Base-by-base conservation (phyloP, 1,284 basidiomycete genomes). In the Coniferiporia sulphurascens region DNA sequence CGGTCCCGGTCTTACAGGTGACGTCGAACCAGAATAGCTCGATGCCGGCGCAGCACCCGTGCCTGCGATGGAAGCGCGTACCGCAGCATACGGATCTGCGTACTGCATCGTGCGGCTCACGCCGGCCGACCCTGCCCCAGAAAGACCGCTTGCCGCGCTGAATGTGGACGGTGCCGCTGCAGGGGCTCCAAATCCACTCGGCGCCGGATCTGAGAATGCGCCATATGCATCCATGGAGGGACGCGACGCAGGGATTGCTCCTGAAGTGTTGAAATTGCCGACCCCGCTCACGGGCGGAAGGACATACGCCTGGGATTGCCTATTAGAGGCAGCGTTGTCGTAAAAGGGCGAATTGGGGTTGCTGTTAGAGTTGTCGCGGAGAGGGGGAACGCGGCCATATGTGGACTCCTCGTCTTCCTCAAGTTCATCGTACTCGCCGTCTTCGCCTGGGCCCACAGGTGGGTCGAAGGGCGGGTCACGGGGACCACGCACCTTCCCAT, bases 71-170 rank as follows among this genome's bases (percentile, higher is more conserved):
- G 77, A 79, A 9, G 84, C 84, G 19, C 87, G 78, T 22, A 91
- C 87, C 12, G 85, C 86, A 12, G 87, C 86, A 66, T 91, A 91
- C 9, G 87, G 88, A 68, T 91, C 88, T 19, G 89, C 86, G 68
- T 89, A 91, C 73, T 92, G 86, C 91, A 94, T 93, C 55, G 92
- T 94, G 67, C 91, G 76, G 71, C 91, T 93, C 38, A 91, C 75
- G 19, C 80, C 76, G 22, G 84, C 81, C 0, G 72, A 72, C 65
- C 67, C 44, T 73, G 73, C 6, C 74, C 67, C 27, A 62, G 41
- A 65, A 61, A 41, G 65, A 50, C 59, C 61, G 5, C 68, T 67
- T 27, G 66, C 63, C 4, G 65, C 53, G 13, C 69, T 63, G 3
- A 71, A 64, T 74, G 69, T 65, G 12, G 68, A 48, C 22, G 65